Conservation (phyloP, 2,329 filamentous ascomycete genomes). For the Purpureocillium lavendulum region DNA sequence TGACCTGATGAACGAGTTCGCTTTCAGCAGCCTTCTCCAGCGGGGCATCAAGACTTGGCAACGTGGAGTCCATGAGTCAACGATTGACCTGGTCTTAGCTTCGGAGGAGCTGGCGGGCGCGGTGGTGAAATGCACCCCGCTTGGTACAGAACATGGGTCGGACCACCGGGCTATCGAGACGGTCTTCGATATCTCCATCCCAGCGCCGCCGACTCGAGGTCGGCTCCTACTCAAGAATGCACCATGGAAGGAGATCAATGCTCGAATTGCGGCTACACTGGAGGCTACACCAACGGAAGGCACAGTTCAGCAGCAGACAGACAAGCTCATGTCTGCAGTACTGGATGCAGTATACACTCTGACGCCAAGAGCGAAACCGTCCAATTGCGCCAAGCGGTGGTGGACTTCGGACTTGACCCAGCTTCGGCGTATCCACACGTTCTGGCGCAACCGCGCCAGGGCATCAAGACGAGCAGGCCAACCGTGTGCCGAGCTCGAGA, state of each 20-base stretch:
- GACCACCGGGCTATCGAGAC: conserved; percentile 3
- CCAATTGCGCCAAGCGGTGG: conserved; percentile 16
- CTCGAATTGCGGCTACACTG: conserved; percentile 1
- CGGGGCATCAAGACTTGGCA: too few species aligned
- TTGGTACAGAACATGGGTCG: conserved; percentile 15
- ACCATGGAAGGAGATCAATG: conserved; percentile 7
- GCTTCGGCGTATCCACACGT: too few species aligned
- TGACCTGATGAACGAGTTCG: conserved; percentile 10
- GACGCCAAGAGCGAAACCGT: conserved; percentile 17
- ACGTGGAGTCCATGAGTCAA: too few species aligned
- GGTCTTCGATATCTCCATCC: conserved; percentile 2
- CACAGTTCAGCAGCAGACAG: conserved; percentile 6
- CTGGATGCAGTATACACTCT: conserved; percentile 1
- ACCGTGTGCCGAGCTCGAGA: conserved; percentile 8
- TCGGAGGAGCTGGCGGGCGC: conserved; percentile 10
- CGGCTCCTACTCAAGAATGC: conserved; percentile 5
- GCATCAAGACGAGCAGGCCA: conserved; percentile 8
- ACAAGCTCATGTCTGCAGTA: conserved; percentile 4
- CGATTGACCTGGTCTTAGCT: too few species aligned
- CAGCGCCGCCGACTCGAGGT: conserved; percentile 1
- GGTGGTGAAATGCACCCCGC: conserved; percentile 8
- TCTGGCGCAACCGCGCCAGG: conserved; percentile 18
- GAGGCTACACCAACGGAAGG: conserved; percentile 1
- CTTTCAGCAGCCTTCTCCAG: conserved; percentile 22
- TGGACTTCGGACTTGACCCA: conserved; percentile 19